phyloP scores from a whole-genome alignment of 1,284 basidiomycete species.

The Melampsora larici-populina region DNA sequence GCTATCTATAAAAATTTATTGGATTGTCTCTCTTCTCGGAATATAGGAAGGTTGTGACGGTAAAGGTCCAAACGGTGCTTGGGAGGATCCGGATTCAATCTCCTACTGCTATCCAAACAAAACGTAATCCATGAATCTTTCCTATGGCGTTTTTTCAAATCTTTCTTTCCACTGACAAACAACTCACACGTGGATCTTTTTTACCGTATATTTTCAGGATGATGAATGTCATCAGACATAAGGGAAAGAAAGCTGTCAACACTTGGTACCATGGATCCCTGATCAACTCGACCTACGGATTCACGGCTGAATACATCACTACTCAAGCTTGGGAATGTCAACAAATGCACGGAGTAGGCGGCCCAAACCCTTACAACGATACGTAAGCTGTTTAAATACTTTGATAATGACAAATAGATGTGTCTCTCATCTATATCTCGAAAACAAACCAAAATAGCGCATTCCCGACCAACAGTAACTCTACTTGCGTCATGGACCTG shows the following conservation, averaged over 20 bases:
- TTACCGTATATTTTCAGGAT: background rate
- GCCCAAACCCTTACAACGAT: constrained; percentile 19
- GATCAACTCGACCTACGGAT: constrained; percentile 38
- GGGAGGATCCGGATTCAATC: constrained; percentile 29
- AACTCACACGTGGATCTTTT: background rate
- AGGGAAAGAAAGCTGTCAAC: constrained; percentile 2
- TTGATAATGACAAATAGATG: background rate
- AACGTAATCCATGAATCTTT: constrained; percentile 33
- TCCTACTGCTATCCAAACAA: constrained; percentile 37
- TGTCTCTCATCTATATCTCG: background rate
- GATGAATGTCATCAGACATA: constrained; percentile 39
- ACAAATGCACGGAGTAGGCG: constrained; percentile 16
- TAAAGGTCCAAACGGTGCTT: constrained; percentile 38
- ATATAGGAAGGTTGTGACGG: constrained; percentile 30
- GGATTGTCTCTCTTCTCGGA: background rate
- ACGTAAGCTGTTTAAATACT: constrained; percentile 8
- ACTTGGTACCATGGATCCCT: constrained; percentile 38
- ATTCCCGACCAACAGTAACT: constrained; percentile 22
- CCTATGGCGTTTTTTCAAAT: background rate
- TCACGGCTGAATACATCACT: constrained; percentile 33
- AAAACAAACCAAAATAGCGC: background rate
- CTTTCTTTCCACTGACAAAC: background rate
- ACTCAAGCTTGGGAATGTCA: constrained; percentile 39
- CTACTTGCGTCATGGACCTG: constrained; percentile 25
- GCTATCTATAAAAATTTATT: background rate